These are phyloP conservation scores for Sordariomycetes sp. DNA, from an alignment of 2,329 filamentous ascomycete genomes.

Conservation along the genomic window DNA sequence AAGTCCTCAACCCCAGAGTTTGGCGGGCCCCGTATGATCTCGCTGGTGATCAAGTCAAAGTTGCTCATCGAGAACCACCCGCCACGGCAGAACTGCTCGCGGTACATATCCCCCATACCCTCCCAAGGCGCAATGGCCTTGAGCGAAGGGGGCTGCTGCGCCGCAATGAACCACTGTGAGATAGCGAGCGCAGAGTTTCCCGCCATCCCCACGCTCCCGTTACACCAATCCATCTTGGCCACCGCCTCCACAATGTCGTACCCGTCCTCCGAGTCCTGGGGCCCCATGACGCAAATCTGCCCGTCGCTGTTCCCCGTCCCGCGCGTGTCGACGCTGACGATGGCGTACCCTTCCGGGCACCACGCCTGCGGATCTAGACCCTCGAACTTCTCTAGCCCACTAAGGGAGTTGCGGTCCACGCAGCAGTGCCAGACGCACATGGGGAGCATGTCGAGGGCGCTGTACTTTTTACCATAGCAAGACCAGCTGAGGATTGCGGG, in stretches of 20 bases:
- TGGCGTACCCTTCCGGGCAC: constrained; percentile 17
- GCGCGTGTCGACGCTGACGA: constrained; percentile 19
- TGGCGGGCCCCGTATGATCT: constrained; percentile 18
- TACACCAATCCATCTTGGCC: constrained; percentile 16
- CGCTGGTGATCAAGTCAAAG: constrained; percentile 25
- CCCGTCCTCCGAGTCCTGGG: constrained; percentile 14
- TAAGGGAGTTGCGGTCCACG: constrained; percentile 9
- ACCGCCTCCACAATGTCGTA: constrained; percentile 15
- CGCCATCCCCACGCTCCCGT: constrained; percentile 16
- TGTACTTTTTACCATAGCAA: constrained; percentile 32
- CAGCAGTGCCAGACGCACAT: constrained; percentile 11
- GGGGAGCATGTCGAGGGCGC: constrained; percentile 21
- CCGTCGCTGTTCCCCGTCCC: constrained; percentile 12
- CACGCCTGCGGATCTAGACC: constrained; percentile 14
- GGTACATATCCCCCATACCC: constrained; percentile 14
- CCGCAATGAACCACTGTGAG: constrained; percentile 11
- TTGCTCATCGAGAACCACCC: constrained; percentile 23
- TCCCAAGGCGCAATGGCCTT: constrained; percentile 24
- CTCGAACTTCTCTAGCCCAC: constrained; percentile 13
- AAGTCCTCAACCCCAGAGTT: constrained; percentile 22
- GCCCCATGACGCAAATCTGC: constrained; percentile 3
- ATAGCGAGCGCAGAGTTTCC: constrained; percentile 16
- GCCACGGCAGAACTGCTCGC: constrained; percentile 1
- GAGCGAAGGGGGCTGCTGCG: constrained; percentile 9
- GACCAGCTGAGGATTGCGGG: constrained; percentile 30